Evolutionary conservation across 176 grass and related monocot species (phyloP).

Genomic region (Phoenix dactylifera): DNA sequence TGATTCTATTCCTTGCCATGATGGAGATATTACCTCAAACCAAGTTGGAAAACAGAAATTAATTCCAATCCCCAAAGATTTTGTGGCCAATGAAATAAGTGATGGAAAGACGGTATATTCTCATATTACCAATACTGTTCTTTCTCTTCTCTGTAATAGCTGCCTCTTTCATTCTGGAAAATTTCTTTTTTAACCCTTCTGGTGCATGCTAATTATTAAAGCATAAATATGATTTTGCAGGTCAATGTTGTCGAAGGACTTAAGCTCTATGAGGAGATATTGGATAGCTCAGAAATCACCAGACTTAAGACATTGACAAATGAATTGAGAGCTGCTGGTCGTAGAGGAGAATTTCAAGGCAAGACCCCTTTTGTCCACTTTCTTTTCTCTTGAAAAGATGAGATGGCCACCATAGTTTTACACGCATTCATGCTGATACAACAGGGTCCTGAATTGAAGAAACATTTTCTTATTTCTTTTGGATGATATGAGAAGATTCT

Average conservation of each 20-base stretch:
- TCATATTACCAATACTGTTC: background rate
- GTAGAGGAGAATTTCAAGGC: slow-evolving; percentile 55
- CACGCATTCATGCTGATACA: too few species aligned
- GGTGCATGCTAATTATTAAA: background rate
- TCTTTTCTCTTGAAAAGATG: background rate
- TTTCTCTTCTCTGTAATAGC: too few species aligned
- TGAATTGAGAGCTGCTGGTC: slow-evolving; percentile 60
- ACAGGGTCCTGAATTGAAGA: too few species aligned
- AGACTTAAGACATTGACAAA: slow-evolving; percentile 63
- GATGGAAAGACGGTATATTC: slow-evolving; percentile 49
- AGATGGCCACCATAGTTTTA: too few species aligned
- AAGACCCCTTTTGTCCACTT: slow-evolving; percentile 9
- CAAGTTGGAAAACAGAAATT: slow-evolving; percentile 32
- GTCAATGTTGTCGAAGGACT: slow-evolving; percentile 88
- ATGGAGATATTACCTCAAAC: slow-evolving; percentile 10
- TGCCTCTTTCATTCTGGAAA: too few species aligned
- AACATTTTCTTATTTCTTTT: too few species aligned
- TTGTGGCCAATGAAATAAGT: slow-evolving; percentile 48
- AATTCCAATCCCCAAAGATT: slow-evolving; percentile 29
- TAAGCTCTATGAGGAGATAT: slow-evolving; percentile 73
- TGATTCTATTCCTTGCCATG: slow-evolving; percentile 1
- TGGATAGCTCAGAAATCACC: slow-evolving; percentile 40
- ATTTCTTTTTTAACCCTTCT: too few species aligned
- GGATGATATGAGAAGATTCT: too few species aligned
- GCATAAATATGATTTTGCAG: slow-evolving; percentile 25